Base-by-base conservation (phyloP, 805 yeast genomes). In the Schizosaccharomyces osmophilus region DNA sequence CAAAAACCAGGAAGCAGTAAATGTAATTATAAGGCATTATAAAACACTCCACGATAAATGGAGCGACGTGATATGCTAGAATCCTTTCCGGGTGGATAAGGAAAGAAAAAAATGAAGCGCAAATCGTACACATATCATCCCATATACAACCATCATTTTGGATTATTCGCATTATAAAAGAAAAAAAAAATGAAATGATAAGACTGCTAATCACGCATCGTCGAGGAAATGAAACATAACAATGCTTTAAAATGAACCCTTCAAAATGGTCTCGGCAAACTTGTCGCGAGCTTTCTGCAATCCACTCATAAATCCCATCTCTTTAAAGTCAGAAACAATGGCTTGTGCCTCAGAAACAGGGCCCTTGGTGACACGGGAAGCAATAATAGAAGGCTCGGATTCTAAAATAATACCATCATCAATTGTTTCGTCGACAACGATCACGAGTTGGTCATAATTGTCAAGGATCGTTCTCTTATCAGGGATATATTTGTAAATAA, bases 331-430 rank as follows among this genome's bases (percentile, higher is more conserved):
- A 61, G 74, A 65, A 62, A 70, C 71, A 55, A 65, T 67, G 63
- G 69, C 63, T 5, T 69, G 77, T 48, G 73, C 74, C 67, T 87
- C 95, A 65, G 78, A 81, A 42, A 81, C 72, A 58, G 96, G 95
- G 41, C 93, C 82, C 63, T 81, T 80, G n/a, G 97, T 85, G 31
- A 89, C 95, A 73, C 98, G 80, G 17, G 94, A 80, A 1, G 90
- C 89, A 66, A 93, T 85, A 54, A 86, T 82, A 43, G 84, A 80
- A 4, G 95, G 82, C 68, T 93, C 97, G 32, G 88, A 84, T 71
- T 93, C 97, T 66, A 93, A 77, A 62, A 93, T 82, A 65, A 93
- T 81, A 26, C 66, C 98, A 69, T 89, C 95, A 70, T 93, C 98
- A 60, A 93, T 77, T 9, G 94, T 79, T 73, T 93, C 97, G 71